Base-by-base conservation (phyloP, 2,329 filamentous ascomycete species). In the Aureobasidium melanogenum region DNA sequence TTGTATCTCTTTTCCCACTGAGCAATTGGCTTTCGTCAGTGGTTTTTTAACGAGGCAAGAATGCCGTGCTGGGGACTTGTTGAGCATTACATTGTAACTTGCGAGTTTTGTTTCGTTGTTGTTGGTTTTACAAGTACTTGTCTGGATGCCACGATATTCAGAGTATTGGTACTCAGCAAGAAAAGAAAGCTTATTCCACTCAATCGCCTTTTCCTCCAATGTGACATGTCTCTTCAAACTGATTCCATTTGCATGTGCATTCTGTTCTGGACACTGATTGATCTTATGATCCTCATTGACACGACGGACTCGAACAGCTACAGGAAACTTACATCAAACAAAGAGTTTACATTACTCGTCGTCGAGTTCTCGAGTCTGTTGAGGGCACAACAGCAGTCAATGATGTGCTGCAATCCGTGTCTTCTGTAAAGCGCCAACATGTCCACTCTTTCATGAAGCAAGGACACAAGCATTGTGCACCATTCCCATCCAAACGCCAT, bases 1-100 rank as follows among this genome's bases (percentile, higher is more conserved):
- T 44, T 56, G 52, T 56, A 28, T 44, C 52, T 56, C 52, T 56
- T 56, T 56, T 56, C 38, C 52, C 52, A 44, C 39, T 55, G 51
- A 24, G 24, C 17, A 15, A 55, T 43, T 30, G 15, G 19, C 24
- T 30, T 43, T 55, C 38, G 19, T 24, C n/a, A 28, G 36, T 34
- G 39, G 52, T 3, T 44, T 56, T 56, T 56, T 56, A 56, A 38
- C 28, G 52, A 56, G 52, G 52, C 39, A 56, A 44, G 50, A 54
- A 54, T 28, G 17, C 5, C 15, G 44, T 47, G 44, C 44, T 14
- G 30, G 43, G 9, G 2, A 17, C 9, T 36, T 30, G 15, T n/a
- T 30, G 9, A 17, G 44, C 24, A 30, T 47, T 26, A 12, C 41
- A 28, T 30, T 28, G 19, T 43, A 43, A 8, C 9, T 15, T 43